Evolutionary conservation across 768 basidiomycete species (phyloP), one percentile per base, ranked within the genome.

Genomic region (Lactifluus hygrophoroides): DNA sequence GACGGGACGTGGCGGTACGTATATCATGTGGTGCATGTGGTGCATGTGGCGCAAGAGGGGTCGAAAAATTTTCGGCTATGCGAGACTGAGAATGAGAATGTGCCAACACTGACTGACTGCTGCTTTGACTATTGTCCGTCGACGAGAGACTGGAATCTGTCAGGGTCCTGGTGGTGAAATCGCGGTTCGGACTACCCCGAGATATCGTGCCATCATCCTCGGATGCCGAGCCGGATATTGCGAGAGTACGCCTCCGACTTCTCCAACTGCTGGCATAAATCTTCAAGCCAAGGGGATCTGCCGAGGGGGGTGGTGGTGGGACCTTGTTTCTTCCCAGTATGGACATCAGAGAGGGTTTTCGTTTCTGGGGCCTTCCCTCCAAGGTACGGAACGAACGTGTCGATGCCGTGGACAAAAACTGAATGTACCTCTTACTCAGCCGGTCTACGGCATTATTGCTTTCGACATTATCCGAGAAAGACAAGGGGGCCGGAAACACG

Each of bases 401-500:
- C 4, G 13, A 19, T 13, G 35, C 9, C 5, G 38, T 11, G 8
- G 57, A 28, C 34, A 47, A 37, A 14, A 48, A 48, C 21, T 51
- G 56, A 45, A 23, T 30, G 40, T 47, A 45, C 27, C 11, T 44
- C 21, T n/a, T 54, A 8, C 4, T n/a, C 21, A 43, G 28, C 27
- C 13, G 21, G 27, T 16, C 43, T 23, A 23, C n/a, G 1, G 37
- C 27, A 25, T 54, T 42, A 14, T 53, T 51, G 16, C 28, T 28
- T 14, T 49, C 59, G 4, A 19, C 42, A 9, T 64, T 56, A 23
- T 30, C 27, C 17, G 56, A 46, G 60, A 79, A 81, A 14, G 84
- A 84, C 5, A 91, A 74, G 0, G 89, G 89, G 6, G 86, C 80
- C 23, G 89, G 89, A 69, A 90, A 90, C 9, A 77, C 80, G 56